Base-by-base conservation (phyloP, 2,329 filamentous ascomycete genomes). In the Coniochaeta pulveracea region DNA sequence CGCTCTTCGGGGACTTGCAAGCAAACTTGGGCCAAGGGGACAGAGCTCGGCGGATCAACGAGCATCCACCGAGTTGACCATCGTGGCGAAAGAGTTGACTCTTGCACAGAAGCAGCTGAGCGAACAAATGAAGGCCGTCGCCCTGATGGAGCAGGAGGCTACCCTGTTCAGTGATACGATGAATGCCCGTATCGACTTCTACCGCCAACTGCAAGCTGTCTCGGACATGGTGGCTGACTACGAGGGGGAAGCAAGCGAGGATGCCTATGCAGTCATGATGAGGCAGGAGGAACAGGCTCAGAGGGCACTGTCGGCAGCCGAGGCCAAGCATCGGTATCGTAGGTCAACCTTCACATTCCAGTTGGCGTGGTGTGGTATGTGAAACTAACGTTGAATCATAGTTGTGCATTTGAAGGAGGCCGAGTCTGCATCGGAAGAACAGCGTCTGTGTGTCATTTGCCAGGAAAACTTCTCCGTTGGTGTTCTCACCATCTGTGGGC, bases 141-240 rank as follows among this genome's bases (percentile, higher is more conserved):
- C 48, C 3, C 54, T 54, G 5, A 51, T 80, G 10, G 76, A 84
- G 39, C 72, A 72, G 38, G 88, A 95, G 51, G 60, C 85, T 5
- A 79, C 89, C 29, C 60, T 76, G 18, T 91, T 93, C 51, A 80
- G 76, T 18, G 64, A 67, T 11, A 75, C 80, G 0, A 88, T 93
- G 75, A 96, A 96, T 47, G 67, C 76, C 23, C 78, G 91, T 10
- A 59, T 95, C 1, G 85, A 91, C 37, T 96, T 86, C 50, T 96
- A 96, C 50, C 76, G 80, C 5, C 86, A 95, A 48, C 66, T 96
- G 9, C 91, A 96, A 50, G 72, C 75, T 17, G 76, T 96, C n/a
- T 95, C 88, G 0, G 89, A 96, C 49, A 84, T 76, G 12, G 85
- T 96, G 0, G 70, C 73, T 5, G 78, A 81, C 1, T 83, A 82